Percentiles rank a stretch among this genome's conserved stretches.
Conservation (phyloP, 2,329 filamentous ascomycete species). For the Mycosphaerella sp. region DNA sequence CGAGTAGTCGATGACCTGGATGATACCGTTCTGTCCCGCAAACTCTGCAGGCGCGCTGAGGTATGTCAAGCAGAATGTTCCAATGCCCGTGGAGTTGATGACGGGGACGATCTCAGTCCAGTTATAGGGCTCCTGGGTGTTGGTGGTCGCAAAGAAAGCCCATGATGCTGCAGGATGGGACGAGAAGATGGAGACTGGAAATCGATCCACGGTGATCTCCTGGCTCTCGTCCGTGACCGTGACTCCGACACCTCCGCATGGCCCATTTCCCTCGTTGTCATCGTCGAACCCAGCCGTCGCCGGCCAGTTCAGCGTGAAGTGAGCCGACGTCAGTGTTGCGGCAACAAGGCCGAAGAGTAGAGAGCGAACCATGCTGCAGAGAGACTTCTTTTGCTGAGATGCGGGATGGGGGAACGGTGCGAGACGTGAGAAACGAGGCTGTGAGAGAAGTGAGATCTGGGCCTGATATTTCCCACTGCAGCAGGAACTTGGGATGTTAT, state of each 20-base stretch:
- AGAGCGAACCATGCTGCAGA: slow-evolving; percentile 22
- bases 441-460: slow-evolving; percentile 2
- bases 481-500: slow-evolving; percentile 3
- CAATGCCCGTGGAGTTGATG: slow-evolving; percentile 26
- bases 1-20: slow-evolving; percentile 30
- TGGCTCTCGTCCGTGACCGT: slow-evolving; percentile 23
- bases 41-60: slow-evolving; percentile 26
- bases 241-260: slow-evolving; percentile 28
- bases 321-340: slow-evolving; percentile 35
- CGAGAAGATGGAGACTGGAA: slow-evolving; percentile 26
- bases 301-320: slow-evolving; percentile 41
- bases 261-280: slow-evolving; percentile 25
- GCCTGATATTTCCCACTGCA: not conserved
- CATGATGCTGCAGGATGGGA: slow-evolving; percentile 28
- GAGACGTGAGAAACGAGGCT: not conserved
- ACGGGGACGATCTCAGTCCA: slow-evolving; percentile 28
- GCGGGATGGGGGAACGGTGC: not conserved
- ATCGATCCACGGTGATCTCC: slow-evolving; percentile 28
- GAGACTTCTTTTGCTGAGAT: not conserved
- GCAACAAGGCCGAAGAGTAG: slow-evolving; percentile 26
- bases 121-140: slow-evolving; percentile 28
- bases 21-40: slow-evolving; percentile 26
- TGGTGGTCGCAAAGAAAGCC: slow-evolving; percentile 27
- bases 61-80: slow-evolving; percentile 28
- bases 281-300: slow-evolving; percentile 29